Conservation (phyloP, 2,329 filamentous ascomycete species). For the Sporothrix brunneoviolacea region DNA sequence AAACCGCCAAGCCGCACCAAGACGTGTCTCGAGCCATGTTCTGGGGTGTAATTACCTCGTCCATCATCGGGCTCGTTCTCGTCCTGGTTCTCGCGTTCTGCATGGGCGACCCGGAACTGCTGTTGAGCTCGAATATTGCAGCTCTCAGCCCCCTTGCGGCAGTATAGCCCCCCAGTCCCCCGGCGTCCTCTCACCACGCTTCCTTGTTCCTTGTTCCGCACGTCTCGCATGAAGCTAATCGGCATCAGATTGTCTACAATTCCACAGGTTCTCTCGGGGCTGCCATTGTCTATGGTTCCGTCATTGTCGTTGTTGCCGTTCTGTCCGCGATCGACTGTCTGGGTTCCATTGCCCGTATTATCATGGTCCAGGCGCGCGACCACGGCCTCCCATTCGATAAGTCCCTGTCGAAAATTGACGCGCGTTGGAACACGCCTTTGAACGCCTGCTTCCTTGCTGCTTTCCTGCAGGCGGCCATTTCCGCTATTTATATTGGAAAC, state of each 20-base stretch:
- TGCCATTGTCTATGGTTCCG: conserved; percentile 1
- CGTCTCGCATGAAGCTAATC: background rate
- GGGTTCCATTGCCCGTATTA: conserved; percentile 9
- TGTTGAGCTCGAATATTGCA: background rate
- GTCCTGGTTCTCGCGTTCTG: conserved; percentile 2
- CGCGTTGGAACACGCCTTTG: background rate
- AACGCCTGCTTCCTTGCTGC: background rate
- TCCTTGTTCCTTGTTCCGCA: background rate
- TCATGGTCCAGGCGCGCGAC: conserved; percentile 8
- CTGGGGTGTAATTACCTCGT: conserved; percentile 5
- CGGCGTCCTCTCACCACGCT: no score
- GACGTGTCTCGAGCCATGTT: conserved; percentile 10
- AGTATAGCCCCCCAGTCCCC: background rate
- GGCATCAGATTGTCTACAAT: conserved; percentile 6
- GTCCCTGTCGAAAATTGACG: background rate
- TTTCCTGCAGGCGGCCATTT: conserved; percentile 3
- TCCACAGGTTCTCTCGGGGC: conserved; percentile 4
- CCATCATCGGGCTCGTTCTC: conserved; percentile 2
- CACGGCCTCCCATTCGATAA: background rate
- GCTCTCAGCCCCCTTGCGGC: conserved; percentile 2
- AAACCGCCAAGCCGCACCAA: background rate
- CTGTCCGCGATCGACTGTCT: conserved; percentile 3
- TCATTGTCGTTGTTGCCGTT: conserved; percentile 3
- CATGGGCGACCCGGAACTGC: conserved; percentile 1
- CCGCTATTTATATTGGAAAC: conserved; percentile 8